These are phyloP conservation scores for Aspergillus hiratsukae DNA, from an alignment of 2,329 filamentous ascomycete genomes.

Conservation along the genomic window DNA sequence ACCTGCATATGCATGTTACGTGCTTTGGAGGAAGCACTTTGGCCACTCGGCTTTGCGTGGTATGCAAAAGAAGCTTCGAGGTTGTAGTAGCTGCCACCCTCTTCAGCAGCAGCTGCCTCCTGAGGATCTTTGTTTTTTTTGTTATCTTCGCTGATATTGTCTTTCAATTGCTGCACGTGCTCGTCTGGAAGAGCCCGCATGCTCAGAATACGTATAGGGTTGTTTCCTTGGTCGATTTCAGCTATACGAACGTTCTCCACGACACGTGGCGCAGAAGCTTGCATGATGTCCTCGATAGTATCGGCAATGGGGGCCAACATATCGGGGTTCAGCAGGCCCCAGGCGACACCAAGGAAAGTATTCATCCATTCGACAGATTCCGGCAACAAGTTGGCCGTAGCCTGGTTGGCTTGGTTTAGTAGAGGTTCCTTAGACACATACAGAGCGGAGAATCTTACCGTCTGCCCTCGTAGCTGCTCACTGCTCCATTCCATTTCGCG, in stretches of 20 bases:
- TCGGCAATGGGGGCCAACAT: slow-evolving; percentile 94
- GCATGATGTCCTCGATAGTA: slow-evolving; percentile 93
- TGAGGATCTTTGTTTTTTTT: slow-evolving; percentile 78
- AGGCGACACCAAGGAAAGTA: slow-evolving; percentile 74
- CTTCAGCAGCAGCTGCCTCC: slow-evolving; percentile 81
- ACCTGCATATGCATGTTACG: slow-evolving; percentile 97
- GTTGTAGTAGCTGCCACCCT: slow-evolving; percentile 90
- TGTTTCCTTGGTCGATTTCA: slow-evolving; percentile 90
- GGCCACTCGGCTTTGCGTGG: slow-evolving; percentile 71
- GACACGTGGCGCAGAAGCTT: slow-evolving; percentile 82
- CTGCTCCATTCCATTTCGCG: slow-evolving; percentile 82
- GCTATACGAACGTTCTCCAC: slow-evolving; percentile 94
- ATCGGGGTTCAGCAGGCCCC: slow-evolving; percentile 90
- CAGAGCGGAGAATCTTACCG: slow-evolving; percentile 42
- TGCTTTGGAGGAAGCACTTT: slow-evolving; percentile 71
- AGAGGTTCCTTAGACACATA: background rate
- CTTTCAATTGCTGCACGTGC: slow-evolving; percentile 76
- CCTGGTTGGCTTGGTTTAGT: slow-evolving; percentile 36
- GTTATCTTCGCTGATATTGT: slow-evolving; percentile 73
- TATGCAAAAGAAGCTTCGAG: slow-evolving; percentile 88
- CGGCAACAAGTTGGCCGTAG: slow-evolving; percentile 81
- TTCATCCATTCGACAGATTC: slow-evolving; percentile 98
- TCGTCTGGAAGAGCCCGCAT: slow-evolving; percentile 78
- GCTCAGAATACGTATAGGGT: slow-evolving; percentile 82
- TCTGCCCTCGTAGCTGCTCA: slow-evolving; percentile 79